Base-by-base conservation (phyloP, 352 stramenopile species). In the Globisporangium iwayamae region DNA sequence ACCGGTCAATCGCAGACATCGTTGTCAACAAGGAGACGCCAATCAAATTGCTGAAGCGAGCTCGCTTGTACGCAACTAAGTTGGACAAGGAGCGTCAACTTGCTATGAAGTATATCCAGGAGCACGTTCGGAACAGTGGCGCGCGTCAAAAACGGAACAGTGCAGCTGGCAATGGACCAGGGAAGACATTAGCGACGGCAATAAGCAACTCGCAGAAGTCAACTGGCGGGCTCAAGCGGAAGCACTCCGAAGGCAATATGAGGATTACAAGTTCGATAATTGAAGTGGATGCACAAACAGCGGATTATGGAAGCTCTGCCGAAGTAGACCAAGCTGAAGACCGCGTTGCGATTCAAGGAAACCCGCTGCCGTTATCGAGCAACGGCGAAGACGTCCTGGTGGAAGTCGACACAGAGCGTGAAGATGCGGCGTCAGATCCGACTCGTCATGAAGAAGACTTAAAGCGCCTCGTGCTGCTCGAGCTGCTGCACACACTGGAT, bases 21-120 rank as follows among this genome's bases (percentile, higher is more conserved):
- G 83, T 95, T 32, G 86, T 95, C 32, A 95, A 95, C 71, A 87
- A 85, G 25, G 86, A 91, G 8, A 89, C 81, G 0, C 68, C 84
- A 0, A 60, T 91, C 18, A 92, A 87, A 36, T 73, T 95, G 53
- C 68, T 95, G 8, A 88, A 89, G 61, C 71, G 86, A 30, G 81
- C 83, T 11, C 73, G 83, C 5, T 77, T 92, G 60, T 95, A 87
- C 48, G 86, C 86, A 16, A 89, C 81, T 8, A 92, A 92, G 48
- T 62, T 95, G 32, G 84, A 93, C 45, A 77, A 76, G 39, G 83
- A 93, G 46, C 72, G 80, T 1, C 71, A 82, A 25, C 54, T 78
- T n/a, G 86, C 86, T 16, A 68, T 89, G 34, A 89, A 87, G 51
- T 95, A 91, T 54, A 95, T 95, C 54, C 77, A 89, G 36, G 83